Evolutionary conservation across 1,284 basidiomycete genomes (phyloP).

Genomic region (Chalciporus sp.): DNA sequence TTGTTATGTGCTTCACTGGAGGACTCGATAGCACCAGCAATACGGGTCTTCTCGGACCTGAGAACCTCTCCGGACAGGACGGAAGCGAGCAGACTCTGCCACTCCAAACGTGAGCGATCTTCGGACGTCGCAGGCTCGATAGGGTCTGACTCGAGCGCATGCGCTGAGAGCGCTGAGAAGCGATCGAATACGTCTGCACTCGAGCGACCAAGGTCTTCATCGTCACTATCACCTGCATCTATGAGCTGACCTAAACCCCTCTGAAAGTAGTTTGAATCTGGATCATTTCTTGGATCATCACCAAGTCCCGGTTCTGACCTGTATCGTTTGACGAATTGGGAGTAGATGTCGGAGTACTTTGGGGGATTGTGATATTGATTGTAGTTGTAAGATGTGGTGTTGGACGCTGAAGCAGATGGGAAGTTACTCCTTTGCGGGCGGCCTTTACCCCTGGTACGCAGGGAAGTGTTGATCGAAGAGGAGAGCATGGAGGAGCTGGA

Average conservation of each 20-base stretch:
- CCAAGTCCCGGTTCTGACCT: conserved; percentile 57
- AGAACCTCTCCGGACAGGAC: conserved; percentile 93
- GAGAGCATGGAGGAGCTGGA: conserved; percentile 29
- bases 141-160: conserved; percentile 63
- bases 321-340: conserved; percentile 76
- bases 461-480: conserved; percentile 32
- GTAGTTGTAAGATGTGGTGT: conserved; percentile 35
- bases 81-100: conserved; percentile 93
- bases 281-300: conserved; percentile 71
- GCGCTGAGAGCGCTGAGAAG: no score
- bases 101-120: conserved; percentile 84
- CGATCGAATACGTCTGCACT: conserved; percentile 40
- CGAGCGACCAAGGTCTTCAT: conserved; percentile 58
- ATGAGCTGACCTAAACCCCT: conserved; percentile 69
- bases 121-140: conserved; percentile 65
- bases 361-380: conserved; percentile 35
- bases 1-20: conserved; percentile 71
- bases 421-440: conserved; percentile 41
- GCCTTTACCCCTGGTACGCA: conserved; percentile 36
- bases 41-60: conserved; percentile 90
- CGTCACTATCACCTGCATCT: conserved; percentile 76
- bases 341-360: conserved; percentile 70
- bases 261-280: conserved; percentile 75
- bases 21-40: conserved; percentile 71
- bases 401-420: conserved; percentile 28